Evolutionary conservation across 768 basidiomycete genomes (phyloP), one percentile per base, ranked within the genome.

Genomic region (Tricholomella constricta): DNA sequence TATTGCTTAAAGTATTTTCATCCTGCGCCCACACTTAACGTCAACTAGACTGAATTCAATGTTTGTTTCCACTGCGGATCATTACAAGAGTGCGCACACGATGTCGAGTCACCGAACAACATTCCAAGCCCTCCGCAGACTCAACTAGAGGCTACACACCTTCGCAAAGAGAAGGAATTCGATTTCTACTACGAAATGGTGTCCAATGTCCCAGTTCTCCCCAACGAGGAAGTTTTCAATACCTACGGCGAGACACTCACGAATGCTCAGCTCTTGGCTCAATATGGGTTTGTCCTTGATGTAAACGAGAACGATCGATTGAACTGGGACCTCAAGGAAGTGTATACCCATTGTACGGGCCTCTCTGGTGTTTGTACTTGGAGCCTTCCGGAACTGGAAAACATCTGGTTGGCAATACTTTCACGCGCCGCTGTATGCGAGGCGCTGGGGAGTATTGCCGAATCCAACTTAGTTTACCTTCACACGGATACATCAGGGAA

Each of bases 61-160:
- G 91, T 92, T 15, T 93, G 91, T 61, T 64, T 76, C 4, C 75
- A 75, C 52, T 93, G 91, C 63, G 91, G 91, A 22, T 83, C 85
- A 2, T 65, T 89, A 12, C 62, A 69, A 8, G 81, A 85, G 64
- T 93, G 91, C 59, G 61, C 66, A n/a, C 91, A 93, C 63, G 91
- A 80, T 48, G 35, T 45, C 55, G 69, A 65, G 29, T 27, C 34
- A 46, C 26, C n/a, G 14, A 5, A 29, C 27, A 23, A 50, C 34
- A 35, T 12, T 6, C 20, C 29, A n/a, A 6, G 0, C 22, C 26
- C 34, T 17, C 15, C 12, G 6, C 25, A n/a, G n/a, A 14, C 2
- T 22, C 41, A 57, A 40, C 25, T 27, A 23, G 14, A 40, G 36
- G 8, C 31, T 17, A 36, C n/a, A 11, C 22, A 22, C 22, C 31